Evolutionary conservation across 306 rosid species (phyloP), one percentile per base, ranked within the genome.

Genomic region (Alnus rubra): DNA sequence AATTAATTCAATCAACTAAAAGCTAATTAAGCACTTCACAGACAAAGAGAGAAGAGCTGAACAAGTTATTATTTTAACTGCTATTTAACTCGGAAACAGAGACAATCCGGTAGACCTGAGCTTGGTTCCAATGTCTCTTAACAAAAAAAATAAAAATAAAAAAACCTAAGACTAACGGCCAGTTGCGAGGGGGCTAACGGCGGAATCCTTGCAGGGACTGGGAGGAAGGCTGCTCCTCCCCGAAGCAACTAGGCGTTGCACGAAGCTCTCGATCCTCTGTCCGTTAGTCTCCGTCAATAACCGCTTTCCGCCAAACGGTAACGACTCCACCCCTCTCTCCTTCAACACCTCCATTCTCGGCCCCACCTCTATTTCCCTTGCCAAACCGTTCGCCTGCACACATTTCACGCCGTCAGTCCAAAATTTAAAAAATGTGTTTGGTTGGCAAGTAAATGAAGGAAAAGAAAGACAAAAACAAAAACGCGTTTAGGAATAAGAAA

Each of bases 251-350:
- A 95, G 92, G 67, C 91, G 93, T 67, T 85, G 91, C 71, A 84
- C 98, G 76, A 95, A 95, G 77, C 83, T 69, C 58, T 89, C 93
- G 74, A 95, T 95, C 84, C 97, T 90, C 77, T 89, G 84, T 16
- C 96, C 99, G 93, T 95, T 95, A 44, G 93, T 93, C 85, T 90
- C 99, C 88, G 89, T 89, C 82, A 95, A 85, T 82, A 95, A 93
- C 89, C 97, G 96, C 80, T 95, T 95, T 90, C 99, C 98, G 88
- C 99, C 99, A 93, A 93, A 95, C 75, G 99, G 94, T 69, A 93
- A 84, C 88, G 99, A 89, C 81, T 95, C 98, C 16, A 91, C 84
- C 0, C 94, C 93, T 74, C 87, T 88, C 76, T 93, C 97, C 55
- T 82, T 84, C 84, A 95, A 75, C 80, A 95, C 92, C 59, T 35